Conservation (phyloP, 352 stramenopile genomes). For the Globisporangium alternatum region DNA sequence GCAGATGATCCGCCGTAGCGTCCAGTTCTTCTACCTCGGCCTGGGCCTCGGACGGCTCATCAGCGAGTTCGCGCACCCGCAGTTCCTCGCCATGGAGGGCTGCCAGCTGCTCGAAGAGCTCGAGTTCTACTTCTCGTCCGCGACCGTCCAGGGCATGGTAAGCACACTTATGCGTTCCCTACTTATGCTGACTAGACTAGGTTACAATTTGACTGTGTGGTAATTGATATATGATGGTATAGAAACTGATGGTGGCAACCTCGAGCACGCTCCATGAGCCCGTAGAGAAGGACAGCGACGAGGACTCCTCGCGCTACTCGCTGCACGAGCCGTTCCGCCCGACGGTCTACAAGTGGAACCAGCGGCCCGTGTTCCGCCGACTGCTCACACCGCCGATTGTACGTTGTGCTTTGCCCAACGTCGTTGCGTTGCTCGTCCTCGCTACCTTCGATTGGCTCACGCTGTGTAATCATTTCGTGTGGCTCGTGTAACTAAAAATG, state of each 20-base stretch:
- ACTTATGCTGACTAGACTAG: neutral
- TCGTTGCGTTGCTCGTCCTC: neutral
- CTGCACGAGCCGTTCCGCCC: conserved; percentile 58
- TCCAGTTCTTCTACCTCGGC: conserved; percentile 81
- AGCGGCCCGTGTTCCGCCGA: conserved; percentile 68
- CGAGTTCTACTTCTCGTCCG: conserved; percentile 80
- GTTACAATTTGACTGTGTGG: neutral
- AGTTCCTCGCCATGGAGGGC: conserved; percentile 65
- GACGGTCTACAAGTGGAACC: conserved; percentile 82
- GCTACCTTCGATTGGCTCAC: neutral
- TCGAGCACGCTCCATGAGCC: conserved; percentile 64
- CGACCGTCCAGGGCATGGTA: conserved; percentile 78
- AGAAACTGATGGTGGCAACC: conserved; percentile 86
- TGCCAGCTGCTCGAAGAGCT: conserved; percentile 84
- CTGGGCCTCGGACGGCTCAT: conserved; percentile 66
- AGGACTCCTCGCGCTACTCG: conserved; percentile 33
- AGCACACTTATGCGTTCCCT: neutral
- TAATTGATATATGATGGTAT: conserved; percentile 3
- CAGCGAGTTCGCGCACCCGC: conserved; percentile 43
- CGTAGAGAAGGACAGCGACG: conserved; percentile 26
- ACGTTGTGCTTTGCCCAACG: conserved; percentile 9
- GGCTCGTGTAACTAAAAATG: neutral
- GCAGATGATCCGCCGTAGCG: conserved; percentile 48
- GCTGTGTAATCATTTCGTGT: neutral
- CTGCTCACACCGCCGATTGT: conserved; percentile 76